Percentiles rank a stretch among this genome's conserved stretches.
phyloP scores from a whole-genome alignment of 345 rosid genomes.

The Crucihimalaya himalaica region DNA sequence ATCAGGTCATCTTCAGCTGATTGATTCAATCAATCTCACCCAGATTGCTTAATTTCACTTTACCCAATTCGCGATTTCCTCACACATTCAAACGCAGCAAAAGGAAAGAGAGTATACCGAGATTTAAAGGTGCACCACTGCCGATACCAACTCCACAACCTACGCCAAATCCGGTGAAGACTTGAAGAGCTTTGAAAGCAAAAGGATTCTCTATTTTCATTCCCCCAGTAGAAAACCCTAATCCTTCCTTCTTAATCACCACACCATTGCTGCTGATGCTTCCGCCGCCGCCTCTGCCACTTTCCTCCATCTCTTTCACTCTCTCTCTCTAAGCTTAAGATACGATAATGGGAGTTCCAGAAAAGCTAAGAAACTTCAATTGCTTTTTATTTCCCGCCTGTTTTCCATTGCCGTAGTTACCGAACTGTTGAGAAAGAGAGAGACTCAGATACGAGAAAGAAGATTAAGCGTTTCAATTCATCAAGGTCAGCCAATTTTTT shows the following conservation, averaged over 20 bases:
- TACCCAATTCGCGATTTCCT: not conserved
- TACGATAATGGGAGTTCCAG: not conserved
- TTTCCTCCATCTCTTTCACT: slow-evolving; percentile 43
- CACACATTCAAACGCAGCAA: not conserved
- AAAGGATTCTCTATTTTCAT: slow-evolving; percentile 75
- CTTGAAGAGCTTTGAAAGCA: slow-evolving; percentile 84
- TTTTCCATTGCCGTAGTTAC: slow-evolving; percentile 21
- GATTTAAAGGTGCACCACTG: slow-evolving; percentile 71
- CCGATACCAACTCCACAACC: slow-evolving; percentile 98
- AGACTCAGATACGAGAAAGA: not conserved
- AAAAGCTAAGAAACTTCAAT: slow-evolving; percentile 16
- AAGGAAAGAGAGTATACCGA: slow-evolving; percentile 54
- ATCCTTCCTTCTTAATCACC: slow-evolving; percentile 45
- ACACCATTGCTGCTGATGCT: slow-evolving; percentile 37
- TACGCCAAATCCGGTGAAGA: slow-evolving; percentile 90
- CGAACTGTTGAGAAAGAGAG: not conserved
- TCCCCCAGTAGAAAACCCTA: slow-evolving; percentile 51
- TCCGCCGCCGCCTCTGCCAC: slow-evolving; percentile 23
- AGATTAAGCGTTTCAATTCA: not conserved
- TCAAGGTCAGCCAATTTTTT: not conserved
- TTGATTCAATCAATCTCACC: not conserved
- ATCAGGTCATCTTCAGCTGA: not conserved
- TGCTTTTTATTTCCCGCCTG: slow-evolving; percentile 38
- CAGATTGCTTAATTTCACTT: not conserved
- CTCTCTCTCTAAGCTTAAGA: not conserved